Evolutionary conservation across 306 rosid genomes (phyloP), one percentile per base, ranked within the genome.

Genomic region (Trifolium fragiferum): DNA sequence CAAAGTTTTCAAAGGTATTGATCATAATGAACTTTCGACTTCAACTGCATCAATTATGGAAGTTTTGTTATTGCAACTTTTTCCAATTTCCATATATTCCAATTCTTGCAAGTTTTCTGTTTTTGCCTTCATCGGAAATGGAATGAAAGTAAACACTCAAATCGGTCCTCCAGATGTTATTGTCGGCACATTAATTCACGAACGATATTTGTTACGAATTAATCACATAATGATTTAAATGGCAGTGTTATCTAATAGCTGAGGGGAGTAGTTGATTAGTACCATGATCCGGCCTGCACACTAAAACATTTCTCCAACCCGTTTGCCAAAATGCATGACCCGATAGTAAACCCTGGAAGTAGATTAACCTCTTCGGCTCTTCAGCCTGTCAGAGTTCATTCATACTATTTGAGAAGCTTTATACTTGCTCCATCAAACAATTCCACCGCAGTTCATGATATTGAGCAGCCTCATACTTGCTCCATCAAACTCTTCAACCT

Each of bases 61-160:
- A n/a, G 54, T 46, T 27, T 75, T 75, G 53, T 25, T 41, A 50
- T 59, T 59, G 61, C 35, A 65, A 51, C 33, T 64, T 38, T 59
- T 51, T 9, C 37, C 40, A 5, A 25, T 54, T 51, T 66, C 57
- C 63, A 23, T 64, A 23, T 50, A 10, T 69, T 37, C 37, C 33
- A 47, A 61, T 68, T 51, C 20, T 27, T 21, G 14, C 19, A 53
- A 61, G 40, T 21, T n/a, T 49, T 67, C 40, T 64, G 2, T 32
- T 57, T 57, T 53, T 16, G 33, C 12, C 49, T 12, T 55, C 23
- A 12, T 40, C 5, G 12, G 13, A 66, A 64, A 38, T 64, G 69
- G 69, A 64, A 64, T 10, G 40, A 23, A 10, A 57, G 12, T 21
- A 11, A 64, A 37, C n/a, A 23, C 54, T 41, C 54, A 13, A 21